Conservation (phyloP, 306 rosid genomes). For the Potentilla sterilis region DNA sequence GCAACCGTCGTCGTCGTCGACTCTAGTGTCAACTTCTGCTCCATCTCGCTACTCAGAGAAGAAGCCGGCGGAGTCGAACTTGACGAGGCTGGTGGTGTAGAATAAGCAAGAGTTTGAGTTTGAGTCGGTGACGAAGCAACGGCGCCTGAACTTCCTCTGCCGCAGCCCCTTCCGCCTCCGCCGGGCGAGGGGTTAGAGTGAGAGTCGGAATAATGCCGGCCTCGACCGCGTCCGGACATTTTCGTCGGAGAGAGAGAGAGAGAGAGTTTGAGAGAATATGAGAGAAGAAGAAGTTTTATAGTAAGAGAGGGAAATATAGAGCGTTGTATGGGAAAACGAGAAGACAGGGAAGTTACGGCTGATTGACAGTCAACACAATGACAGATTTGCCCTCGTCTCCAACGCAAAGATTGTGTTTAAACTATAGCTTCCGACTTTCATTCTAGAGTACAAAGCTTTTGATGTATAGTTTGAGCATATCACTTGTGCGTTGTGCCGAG, state of each 20-base stretch:
- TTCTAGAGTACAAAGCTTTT: no score
- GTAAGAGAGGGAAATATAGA: background rate
- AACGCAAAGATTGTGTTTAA: background rate
- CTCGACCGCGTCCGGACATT: background rate
- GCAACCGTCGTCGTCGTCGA: background rate
- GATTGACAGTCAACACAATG: background rate
- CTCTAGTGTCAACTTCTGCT: slow-evolving; percentile 29
- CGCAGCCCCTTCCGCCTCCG: background rate
- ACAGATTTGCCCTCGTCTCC: background rate
- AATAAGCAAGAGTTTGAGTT: background rate
- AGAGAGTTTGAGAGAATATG: no score
- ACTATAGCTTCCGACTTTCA: no score
- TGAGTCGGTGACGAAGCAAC: background rate
- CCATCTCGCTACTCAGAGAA: background rate
- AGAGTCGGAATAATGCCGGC: background rate
- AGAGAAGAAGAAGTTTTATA: background rate
- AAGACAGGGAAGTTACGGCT: background rate
- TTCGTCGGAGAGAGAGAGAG: background rate
- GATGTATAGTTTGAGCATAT: no score
- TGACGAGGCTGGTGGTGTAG: background rate
- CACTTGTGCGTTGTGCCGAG: no score
- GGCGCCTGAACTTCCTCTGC: background rate
- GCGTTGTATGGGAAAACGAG: background rate
- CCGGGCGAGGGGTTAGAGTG: background rate
- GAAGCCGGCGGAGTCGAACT: background rate